A percentile compares a stretch with the other conserved stretches of the same genome.
Evolutionary conservation across 108 stramenopile species (phyloP).

Genomic region (Cyclostephanos tholiformis): DNA sequence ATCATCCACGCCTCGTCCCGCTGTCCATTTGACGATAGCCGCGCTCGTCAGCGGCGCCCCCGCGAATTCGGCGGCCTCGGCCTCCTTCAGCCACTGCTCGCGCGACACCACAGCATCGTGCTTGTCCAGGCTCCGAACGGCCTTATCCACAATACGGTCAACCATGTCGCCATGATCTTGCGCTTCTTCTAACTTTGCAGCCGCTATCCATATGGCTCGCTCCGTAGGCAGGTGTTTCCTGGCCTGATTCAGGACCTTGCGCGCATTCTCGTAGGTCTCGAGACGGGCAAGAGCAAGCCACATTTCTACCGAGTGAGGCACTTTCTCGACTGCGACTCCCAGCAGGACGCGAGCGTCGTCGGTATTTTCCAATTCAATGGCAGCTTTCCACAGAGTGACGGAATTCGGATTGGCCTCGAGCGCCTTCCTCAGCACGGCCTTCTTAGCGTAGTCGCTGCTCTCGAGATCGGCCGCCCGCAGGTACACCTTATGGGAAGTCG

Average conservation of each 20-base stretch:
- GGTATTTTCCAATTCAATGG: constrained; percentile 94
- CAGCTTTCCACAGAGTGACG: constrained; percentile 95
- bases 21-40: constrained; percentile 87
- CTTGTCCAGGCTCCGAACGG: constrained; percentile 68
- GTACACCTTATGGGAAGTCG: constrained; percentile 74
- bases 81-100: constrained; percentile 89
- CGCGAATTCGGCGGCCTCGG: constrained; percentile 82
- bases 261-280: constrained; percentile 96
- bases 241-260: constrained; percentile 94
- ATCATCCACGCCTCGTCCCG: constrained; percentile 90
- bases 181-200: constrained; percentile 97
- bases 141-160: constrained; percentile 79
- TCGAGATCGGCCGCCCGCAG: constrained; percentile 83
- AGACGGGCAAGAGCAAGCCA: constrained; percentile 97
- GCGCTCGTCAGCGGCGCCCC: constrained; percentile 85
- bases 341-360: constrained; percentile 94
- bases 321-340: constrained; percentile 93
- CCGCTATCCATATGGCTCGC: constrained; percentile 94
- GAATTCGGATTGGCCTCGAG: constrained; percentile 92
- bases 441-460: constrained; percentile 77
- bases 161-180: constrained; percentile 79
- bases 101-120: constrained; percentile 86
- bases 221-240: constrained; percentile 92
- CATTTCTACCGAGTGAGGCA: constrained; percentile 95
- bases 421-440: constrained; percentile 93